These are phyloP conservation scores for Fusarium pseudocircinatum DNA, from an alignment of 2,329 filamentous ascomycete species.

Conservation along the genomic window DNA sequence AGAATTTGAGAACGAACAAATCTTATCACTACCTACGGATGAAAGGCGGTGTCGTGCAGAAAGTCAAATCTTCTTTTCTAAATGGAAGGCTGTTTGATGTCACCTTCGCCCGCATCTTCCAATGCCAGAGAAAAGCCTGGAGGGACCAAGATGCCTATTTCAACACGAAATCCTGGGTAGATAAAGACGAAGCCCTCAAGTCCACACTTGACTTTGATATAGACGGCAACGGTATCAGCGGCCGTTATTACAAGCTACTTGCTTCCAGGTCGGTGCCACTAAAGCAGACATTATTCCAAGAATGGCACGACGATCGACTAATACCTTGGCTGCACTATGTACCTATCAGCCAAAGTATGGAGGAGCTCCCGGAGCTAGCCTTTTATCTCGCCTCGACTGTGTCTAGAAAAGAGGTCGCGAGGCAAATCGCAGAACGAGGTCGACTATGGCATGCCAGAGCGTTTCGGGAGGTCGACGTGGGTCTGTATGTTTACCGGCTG, in stretches of 20 bases:
- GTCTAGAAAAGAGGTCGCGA: slow-evolving; percentile 58
- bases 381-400: slow-evolving; percentile 55
- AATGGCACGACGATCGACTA: slow-evolving; percentile 68
- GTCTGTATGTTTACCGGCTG: slow-evolving; percentile 60
- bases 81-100: neutral
- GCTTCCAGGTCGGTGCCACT: slow-evolving; percentile 57
- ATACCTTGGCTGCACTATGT: slow-evolving; percentile 66
- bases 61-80: neutral
- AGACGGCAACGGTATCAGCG: slow-evolving; percentile 65
- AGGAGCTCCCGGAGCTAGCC: slow-evolving; percentile 63
- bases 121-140: slow-evolving; percentile 52
- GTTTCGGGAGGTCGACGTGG: slow-evolving; percentile 66
- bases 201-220: slow-evolving; percentile 59
- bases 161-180: slow-evolving; percentile 42
- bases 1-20: neutral
- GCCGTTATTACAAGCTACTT: slow-evolving; percentile 61
- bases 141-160: slow-evolving; percentile 48
- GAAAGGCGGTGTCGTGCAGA: neutral
- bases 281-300: slow-evolving; percentile 62
- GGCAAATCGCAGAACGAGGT: slow-evolving; percentile 62
- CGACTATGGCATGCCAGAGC: slow-evolving; percentile 63
- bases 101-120: slow-evolving; percentile 56
- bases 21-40: fast-evolving
- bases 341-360: slow-evolving; percentile 59
- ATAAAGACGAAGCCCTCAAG: slow-evolving; percentile 47